Evolutionary conservation across 2,329 filamentous ascomycete species (phyloP), one percentile per base, ranked within the genome.

Genomic region (Fusarium napiforme): DNA sequence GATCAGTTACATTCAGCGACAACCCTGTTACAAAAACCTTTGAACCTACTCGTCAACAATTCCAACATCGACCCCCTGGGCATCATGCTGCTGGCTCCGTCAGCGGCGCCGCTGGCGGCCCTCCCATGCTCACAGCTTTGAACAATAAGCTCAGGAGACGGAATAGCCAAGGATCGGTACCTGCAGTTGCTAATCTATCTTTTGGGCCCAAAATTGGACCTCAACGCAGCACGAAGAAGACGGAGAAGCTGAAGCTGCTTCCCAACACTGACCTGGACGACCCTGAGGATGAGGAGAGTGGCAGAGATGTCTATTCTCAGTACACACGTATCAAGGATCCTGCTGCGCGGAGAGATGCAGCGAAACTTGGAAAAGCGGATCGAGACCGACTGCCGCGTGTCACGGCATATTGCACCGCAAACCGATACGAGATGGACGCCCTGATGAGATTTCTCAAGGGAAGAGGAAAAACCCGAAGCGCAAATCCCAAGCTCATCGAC

Each of bases 241-340:
- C 94, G 4, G 95, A 98, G 85, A 99, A 99, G 85, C 88, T 99
- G 69, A 99, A 99, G 84, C 88, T 99, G n/a, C 86, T 99, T 21
- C 96, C 96, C 2, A 96, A 96, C 79, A 95, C 95, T 0, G 93
- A 97, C 67, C 88, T 94, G 49, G 93, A 89, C 40, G 93, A 93
- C 32, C 93, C 95, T 47, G 90, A 87, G 75, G 86, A 98, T 71
- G 96, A 97, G 78, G 96, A 98, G 82, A 96, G 94, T 78, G 95
- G 95, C 15, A 88, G 95, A 73, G 96, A 99, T 81, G 96, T 99
- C 37, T 99, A 99, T 84, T 96, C 95, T 32, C 96, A 99, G 82
- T 98, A 98, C 81, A 97, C 96, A 14, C 90, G 96, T 49, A 99
- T 99, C 84, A 98, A 98, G 82, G 96, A 99, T 79, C 95, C 96